A percentile compares a stretch with the other conserved stretches of the same genome.
Conservation (phyloP, 2,329 filamentous ascomycete species). For the Sphaerulina populicola region DNA sequence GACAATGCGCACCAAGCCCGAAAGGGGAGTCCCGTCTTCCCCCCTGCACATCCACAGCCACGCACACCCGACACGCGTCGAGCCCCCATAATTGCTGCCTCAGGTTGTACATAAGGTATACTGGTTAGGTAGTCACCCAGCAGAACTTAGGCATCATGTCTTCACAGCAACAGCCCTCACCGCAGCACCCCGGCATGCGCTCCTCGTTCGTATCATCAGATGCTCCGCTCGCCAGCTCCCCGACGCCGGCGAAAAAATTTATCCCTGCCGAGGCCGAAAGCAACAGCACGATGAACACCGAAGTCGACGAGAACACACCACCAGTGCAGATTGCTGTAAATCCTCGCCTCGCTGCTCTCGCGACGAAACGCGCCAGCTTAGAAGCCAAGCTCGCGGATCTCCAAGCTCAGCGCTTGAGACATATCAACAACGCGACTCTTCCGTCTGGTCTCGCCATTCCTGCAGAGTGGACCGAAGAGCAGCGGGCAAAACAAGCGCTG, state of each 20-base stretch:
- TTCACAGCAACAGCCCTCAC: conserved; percentile 15
- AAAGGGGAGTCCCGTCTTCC: no score
- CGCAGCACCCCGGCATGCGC: background rate
- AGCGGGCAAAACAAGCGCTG: conserved; percentile 28
- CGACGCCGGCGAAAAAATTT: conserved; percentile 5
- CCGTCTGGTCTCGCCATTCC: conserved; percentile 26
- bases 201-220: conserved; percentile 7
- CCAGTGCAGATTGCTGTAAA: conserved; percentile 5
- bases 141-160: conserved; percentile 26
- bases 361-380: conserved; percentile 34
- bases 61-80: no score
- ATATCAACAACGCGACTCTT: conserved; percentile 27
- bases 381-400: conserved; percentile 44
- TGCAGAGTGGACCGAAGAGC: conserved; percentile 19
- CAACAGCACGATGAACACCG: background rate
- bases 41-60: no score
- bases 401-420: conserved; percentile 35
- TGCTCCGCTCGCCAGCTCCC: conserved; percentile 14
- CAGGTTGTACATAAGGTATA: no score
- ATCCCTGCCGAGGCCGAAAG: background rate
- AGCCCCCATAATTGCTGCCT: no score
- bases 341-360: conserved; percentile 20
- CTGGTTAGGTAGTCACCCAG: no score
- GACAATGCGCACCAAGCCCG: no score
- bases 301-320: background rate